Base-by-base conservation (phyloP, 805 yeast species). In the Saturnispora mendoncae region DNA sequence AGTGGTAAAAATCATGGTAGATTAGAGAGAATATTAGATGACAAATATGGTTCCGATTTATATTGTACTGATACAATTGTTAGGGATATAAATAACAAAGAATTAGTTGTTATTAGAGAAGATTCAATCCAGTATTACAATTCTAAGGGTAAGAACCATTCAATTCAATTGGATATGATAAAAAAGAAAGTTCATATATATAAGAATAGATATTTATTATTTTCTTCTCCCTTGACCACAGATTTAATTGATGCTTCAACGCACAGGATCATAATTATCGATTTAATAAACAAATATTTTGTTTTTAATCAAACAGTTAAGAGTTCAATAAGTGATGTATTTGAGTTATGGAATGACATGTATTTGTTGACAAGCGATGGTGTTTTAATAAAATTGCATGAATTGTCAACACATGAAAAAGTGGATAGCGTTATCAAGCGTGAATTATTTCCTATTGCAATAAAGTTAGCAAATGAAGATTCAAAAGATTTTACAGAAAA, bases 301-400 rank as follows among this genome's bases (percentile, higher is more conserved):
- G 76, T 90, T 0, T 79, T 78, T 59, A 76, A 74, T 44, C 72
- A 78, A 31, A 74, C 84, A 8, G 68, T 87, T n/a, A 71, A 88
- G 0, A 75, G 76, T 25, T 62, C 80, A 0, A 74, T 87, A 2
- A 65, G 68, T 19, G 76, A 80, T 36, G 65, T 80, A 0, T 74
- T 86, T 42, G 56, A 60, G 17, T 61, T 74, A 46, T 74, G 81
- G 75, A 68, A 65, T 25, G 76, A 75, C 39, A 52, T 81, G 12
- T 79, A 69, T 50, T 61, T 85, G 7, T 58, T 88, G 12, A 75
- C 86, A 2, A 65, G 80, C 1, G 94, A 87, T 56, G 96, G 96
- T 0, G 61, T 82, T 2, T 61, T 90, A 6, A 78, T 81, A 54
- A 71, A 71, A 44, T 58, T 86, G 13, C 76, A 72, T 33, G 94